phyloP scores from a whole-genome alignment of 257 asterid species.

The Cruciata laevipes region DNA sequence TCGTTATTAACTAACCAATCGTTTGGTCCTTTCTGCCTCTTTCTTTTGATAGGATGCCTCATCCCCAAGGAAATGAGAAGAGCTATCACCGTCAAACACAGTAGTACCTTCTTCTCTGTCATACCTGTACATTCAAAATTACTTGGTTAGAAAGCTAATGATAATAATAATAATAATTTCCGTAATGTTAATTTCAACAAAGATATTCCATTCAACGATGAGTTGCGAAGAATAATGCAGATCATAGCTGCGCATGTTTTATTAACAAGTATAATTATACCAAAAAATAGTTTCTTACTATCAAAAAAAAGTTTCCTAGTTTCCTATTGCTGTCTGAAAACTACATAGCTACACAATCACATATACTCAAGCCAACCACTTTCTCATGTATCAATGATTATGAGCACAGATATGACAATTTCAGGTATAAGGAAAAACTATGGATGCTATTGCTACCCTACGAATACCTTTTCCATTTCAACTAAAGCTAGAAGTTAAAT shows the following conservation, averaged over 20 bases:
- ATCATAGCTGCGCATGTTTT: neutral
- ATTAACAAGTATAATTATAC: neutral
- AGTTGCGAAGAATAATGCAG: neutral
- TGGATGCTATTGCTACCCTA: neutral
- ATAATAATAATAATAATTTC: constrained; percentile 8
- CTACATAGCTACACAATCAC: neutral
- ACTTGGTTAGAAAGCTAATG: constrained; percentile 15
- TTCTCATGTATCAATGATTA: neutral
- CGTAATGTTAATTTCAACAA: neutral
- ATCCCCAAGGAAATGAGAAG: constrained; percentile 75
- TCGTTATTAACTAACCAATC: constrained; percentile 51
- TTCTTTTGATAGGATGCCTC: constrained; percentile 89
- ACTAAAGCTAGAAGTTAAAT: neutral
- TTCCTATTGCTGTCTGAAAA: neutral
- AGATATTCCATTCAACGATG: neutral
- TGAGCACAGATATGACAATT: neutral
- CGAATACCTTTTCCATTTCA: neutral
- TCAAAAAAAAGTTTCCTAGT: neutral
- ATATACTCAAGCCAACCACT: neutral
- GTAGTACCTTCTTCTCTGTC: constrained; percentile 90
- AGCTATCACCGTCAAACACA: constrained; percentile 52
- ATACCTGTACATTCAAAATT: constrained; percentile 52
- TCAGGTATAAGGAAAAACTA: neutral
- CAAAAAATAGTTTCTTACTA: neutral
- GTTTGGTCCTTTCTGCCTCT: constrained; percentile 84